These are phyloP conservation scores for Coemansia sp. DNA, from an alignment of 192 early-diverging fungal species.

Conservation along the genomic window DNA sequence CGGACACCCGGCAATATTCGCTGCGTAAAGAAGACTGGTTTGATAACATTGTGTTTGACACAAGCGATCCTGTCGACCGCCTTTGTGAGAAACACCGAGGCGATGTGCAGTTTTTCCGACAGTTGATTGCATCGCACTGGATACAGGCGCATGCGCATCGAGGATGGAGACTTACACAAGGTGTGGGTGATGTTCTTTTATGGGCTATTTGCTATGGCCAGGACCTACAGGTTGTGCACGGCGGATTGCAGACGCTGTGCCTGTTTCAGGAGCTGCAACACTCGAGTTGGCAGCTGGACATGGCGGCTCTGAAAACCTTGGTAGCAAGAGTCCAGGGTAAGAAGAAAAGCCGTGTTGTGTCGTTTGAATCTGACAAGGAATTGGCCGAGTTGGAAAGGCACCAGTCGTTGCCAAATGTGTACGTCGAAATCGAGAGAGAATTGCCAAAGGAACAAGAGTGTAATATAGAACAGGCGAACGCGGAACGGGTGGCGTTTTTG, in stretches of 20 bases:
- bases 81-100: conserved; percentile 3
- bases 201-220: conserved; percentile 9
- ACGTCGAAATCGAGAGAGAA: not conserved
- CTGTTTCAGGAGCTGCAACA: conserved; percentile 18
- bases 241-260: conserved; percentile 13
- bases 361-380: not conserved
- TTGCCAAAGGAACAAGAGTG: not conserved
- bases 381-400: too few relatives aligned
- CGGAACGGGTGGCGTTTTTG: conserved; percentile 22
- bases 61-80: conserved; percentile 20
- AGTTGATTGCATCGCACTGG: conserved; percentile 15
- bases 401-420: not conserved
- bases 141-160: conserved; percentile 11
- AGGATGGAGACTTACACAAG: conserved; percentile 34
- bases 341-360: not conserved
- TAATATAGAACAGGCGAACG: not conserved
- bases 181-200: conserved; percentile 22
- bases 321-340: conserved; percentile 21
- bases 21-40: not conserved
- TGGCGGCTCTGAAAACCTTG: not conserved
- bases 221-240: not conserved
- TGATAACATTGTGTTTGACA: not conserved
- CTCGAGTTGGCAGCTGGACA: conserved; percentile 19
- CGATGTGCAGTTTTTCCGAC: conserved; percentile 8
- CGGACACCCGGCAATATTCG: not conserved